Evolutionary conservation across 164 flowering plant genomes (phyloP).

Genomic region (Echeveria elegans): DNA sequence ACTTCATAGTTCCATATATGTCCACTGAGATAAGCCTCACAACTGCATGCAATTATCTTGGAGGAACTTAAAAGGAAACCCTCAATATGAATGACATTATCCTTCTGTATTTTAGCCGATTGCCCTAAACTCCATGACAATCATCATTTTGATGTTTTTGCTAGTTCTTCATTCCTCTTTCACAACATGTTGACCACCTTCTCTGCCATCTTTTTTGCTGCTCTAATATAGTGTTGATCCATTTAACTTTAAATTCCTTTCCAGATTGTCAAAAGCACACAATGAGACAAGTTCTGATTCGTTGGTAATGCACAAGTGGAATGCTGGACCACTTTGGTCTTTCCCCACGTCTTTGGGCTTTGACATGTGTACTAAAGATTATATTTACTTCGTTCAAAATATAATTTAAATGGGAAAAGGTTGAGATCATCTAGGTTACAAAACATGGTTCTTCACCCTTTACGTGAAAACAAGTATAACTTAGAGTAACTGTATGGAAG

Average conservation of each 20-base stretch:
- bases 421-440: neutral
- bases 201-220: neutral
- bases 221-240: neutral
- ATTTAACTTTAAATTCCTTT: neutral
- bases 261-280: neutral
- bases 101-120: neutral
- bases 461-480: too few relatives aligned
- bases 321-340: constrained; percentile 5
- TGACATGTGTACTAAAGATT: neutral
- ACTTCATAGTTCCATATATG: too few relatives aligned
- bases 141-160: constrained; percentile 2
- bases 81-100: neutral
- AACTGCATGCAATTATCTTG: neutral
- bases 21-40: neutral
- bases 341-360: neutral
- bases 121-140: neutral
- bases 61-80: neutral
- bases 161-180: neutral
- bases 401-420: neutral
- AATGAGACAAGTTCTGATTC: neutral
- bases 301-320: neutral
- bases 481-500: too few relatives aligned
- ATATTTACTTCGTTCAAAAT: neutral
- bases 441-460: too few relatives aligned
- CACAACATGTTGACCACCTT: neutral